Percentiles rank a stretch among this genome's conserved stretches.
Conservation (phyloP, 495 filamentous ascomycete genomes). For the Pseudomonodictys pantanalensis region DNA sequence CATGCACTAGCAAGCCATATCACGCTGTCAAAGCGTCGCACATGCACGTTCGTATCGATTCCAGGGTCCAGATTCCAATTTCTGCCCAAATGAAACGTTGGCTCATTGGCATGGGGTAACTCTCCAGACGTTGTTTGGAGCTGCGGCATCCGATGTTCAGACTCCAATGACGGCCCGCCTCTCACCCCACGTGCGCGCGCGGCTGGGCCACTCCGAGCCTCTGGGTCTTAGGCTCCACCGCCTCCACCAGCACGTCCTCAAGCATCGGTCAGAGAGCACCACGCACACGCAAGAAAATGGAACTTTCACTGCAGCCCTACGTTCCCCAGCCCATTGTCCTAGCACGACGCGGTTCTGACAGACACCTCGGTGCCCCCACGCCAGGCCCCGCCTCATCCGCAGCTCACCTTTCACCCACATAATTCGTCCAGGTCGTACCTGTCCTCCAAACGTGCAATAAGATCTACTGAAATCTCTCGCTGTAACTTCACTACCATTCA, state of each 20-base stretch:
- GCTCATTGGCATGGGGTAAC: background rate
- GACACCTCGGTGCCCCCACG: background rate
- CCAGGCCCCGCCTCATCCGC: background rate
- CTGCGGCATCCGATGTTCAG: background rate
- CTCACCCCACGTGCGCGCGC: slow-evolving; percentile 23
- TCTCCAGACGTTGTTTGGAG: too few relatives aligned
- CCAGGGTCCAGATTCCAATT: background rate
- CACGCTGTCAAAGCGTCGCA: background rate
- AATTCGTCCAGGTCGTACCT: background rate
- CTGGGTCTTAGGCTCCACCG: background rate
- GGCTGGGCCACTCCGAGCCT: slow-evolving; percentile 3
- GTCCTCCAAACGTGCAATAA: too few relatives aligned
- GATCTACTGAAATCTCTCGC: too few relatives aligned
- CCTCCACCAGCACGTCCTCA: background rate
- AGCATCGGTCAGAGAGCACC: slow-evolving; percentile 10
- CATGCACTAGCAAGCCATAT: background rate
- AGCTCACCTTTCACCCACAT: background rate
- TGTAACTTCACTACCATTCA: too few relatives aligned
- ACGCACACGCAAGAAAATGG: background rate
- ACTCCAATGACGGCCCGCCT: slow-evolving; percentile 20
- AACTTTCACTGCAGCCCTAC: background rate
- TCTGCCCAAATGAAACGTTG: background rate
- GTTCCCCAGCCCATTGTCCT: background rate
- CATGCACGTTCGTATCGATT: background rate
- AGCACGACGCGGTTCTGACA: background rate